Percentiles rank a stretch among this genome's conserved stretches.
These are phyloP conservation scores for Erysimum cheiri DNA, from an alignment of 441 rosid genomes.

Conservation along the genomic window DNA sequence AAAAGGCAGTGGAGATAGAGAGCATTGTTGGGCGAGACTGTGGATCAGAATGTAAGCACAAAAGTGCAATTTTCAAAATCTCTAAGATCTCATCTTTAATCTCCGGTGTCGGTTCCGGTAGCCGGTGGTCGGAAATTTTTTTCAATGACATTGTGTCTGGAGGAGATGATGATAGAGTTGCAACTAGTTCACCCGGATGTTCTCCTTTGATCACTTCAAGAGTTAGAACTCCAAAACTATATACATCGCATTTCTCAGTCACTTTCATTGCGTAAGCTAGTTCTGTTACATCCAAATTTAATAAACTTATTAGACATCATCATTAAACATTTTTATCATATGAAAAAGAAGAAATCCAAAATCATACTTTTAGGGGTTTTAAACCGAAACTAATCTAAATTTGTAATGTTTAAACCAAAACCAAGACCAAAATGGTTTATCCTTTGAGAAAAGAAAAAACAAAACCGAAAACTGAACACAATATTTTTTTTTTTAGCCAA, in stretches of 20 bases:
- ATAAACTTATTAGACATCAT: slow-evolving; percentile 1
- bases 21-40: slow-evolving; percentile 46
- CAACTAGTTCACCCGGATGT: slow-evolving; percentile 50
- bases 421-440: too few relatives aligned
- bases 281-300: slow-evolving; percentile 39
- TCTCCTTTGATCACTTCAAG: slow-evolving; percentile 51
- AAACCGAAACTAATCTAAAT: neutral
- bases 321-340: neutral
- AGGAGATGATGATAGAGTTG: slow-evolving; percentile 35
- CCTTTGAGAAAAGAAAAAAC: too few relatives aligned
- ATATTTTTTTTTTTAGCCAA: too few relatives aligned
- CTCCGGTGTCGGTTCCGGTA: slow-evolving; percentile 39
- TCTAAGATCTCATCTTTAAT: slow-evolving; percentile 37
- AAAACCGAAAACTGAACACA: too few relatives aligned
- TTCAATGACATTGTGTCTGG: slow-evolving; percentile 23
- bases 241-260: slow-evolving; percentile 54
- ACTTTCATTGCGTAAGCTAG: slow-evolving; percentile 55
- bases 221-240: slow-evolving; percentile 51
- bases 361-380: neutral
- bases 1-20: slow-evolving; percentile 39
- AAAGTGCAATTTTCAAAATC: slow-evolving; percentile 42
- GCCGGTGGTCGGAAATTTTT: slow-evolving; percentile 43
- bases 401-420: neutral
- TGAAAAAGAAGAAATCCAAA: neutral
- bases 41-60: slow-evolving; percentile 49